Evolutionary conservation across 768 basidiomycete species (phyloP), one percentile per base, ranked within the genome.

Genomic region (Cyathus striatus): DNA sequence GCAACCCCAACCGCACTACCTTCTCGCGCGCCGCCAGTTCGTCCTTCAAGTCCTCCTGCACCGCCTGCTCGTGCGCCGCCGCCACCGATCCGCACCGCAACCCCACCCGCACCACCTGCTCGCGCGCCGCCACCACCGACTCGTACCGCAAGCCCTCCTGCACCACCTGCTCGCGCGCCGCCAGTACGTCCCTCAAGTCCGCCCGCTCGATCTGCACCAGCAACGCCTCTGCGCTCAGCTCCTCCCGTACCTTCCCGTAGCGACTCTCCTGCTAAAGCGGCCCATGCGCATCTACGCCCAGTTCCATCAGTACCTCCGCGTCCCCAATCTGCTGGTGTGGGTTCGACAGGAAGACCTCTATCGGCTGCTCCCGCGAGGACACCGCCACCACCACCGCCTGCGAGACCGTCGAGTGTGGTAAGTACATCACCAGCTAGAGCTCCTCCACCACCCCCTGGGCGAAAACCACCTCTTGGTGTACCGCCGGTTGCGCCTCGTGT

Each of bases 161-260:
- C 70, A 6, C 50, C 72, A 2, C 72, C 71, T 10, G 49, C 62
- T 40, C 70, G 72, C n/a, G n/a, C n/a, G n/a, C n/a, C n/a, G n/a
- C n/a, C 10, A 10, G 27, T 16, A 30, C 10, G 27, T 16, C 27
- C 69, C 6, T 70, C 73, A 10, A 63, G 70, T 7, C 50, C 72
- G 2, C 72, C 71, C 10, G 49, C 62, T 40, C 70, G 72, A 9
- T 18, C 35, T 13, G 13, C 35, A 14, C 35, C 35, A 12, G 35
- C 35, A 13, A 36, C 53, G 39, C 54, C 52, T 22, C 69, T 70
- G 0, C 76, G 77, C 12, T 75, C 78, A 13, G 65, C 73, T 22
- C 63, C 69, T 16, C 43, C 53, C 26, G 53, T 61, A 6, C 49
- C 58, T 2, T 44, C 59, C n/a, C 57, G 59, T 20, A 54, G 53